Conservation (phyloP, 1,139 yeast species). For the Saccharomycopsis hybrid region DNA sequence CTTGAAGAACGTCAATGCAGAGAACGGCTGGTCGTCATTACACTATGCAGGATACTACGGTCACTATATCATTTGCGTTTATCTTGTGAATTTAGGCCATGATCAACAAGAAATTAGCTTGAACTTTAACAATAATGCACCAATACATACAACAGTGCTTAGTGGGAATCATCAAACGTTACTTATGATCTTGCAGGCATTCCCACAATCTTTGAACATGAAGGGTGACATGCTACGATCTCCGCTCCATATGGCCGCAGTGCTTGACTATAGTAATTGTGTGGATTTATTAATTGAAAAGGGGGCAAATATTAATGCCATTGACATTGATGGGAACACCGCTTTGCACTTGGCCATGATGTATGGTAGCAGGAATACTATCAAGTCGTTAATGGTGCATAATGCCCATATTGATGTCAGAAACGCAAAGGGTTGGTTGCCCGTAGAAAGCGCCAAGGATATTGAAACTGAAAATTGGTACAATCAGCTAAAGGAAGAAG, state of each 20-base stretch:
- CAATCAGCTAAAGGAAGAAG: conserved; percentile 10
- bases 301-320: conserved; percentile 65
- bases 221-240: conserved; percentile 55
- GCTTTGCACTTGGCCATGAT: conserved; percentile 79
- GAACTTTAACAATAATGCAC: conserved; percentile 65
- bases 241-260: conserved; percentile 69
- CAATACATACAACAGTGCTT: conserved; percentile 67
- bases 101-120: conserved; percentile 42
- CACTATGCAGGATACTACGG: conserved; percentile 87
- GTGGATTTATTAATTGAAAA: conserved; percentile 64
- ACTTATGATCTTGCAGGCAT: conserved; percentile 75
- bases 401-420: conserved; percentile 42
- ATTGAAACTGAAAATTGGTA: conserved; percentile 13
- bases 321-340: conserved; percentile 64
- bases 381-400: conserved; percentile 50
- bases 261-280: conserved; percentile 63
- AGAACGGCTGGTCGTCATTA: conserved; percentile 82
- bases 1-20: conserved; percentile 64
- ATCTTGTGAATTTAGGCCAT: conserved; percentile 44
- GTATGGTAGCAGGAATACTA: conserved; percentile 61
- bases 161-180: conserved; percentile 75
- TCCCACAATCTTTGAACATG: conserved; percentile 60
- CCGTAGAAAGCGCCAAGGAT: conserved; percentile 31
- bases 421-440: conserved; percentile 65
- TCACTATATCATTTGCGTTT: conserved; percentile 69